A percentile compares a stretch with the other conserved stretches of the same genome.
Conservation (phyloP, 148 eudicot species). For the Fagopyrum homotropicum region DNA sequence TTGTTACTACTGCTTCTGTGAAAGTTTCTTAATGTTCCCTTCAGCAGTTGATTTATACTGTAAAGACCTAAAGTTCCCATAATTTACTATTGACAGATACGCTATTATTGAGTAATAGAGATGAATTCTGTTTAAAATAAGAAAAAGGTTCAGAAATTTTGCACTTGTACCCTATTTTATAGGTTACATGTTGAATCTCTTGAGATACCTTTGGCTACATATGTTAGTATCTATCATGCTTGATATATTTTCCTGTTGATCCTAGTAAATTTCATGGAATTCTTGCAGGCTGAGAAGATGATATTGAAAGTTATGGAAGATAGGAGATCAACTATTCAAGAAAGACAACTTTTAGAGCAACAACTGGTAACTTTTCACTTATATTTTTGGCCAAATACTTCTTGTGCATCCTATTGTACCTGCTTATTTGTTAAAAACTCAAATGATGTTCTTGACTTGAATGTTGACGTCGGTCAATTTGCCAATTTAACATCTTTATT, state of each 20-base stretch:
- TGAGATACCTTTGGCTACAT: not conserved
- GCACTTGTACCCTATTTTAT: not conserved
- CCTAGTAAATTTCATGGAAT: constrained; percentile 15
- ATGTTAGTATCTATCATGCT: not conserved
- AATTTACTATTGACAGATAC: not conserved
- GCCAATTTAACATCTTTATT: not conserved
- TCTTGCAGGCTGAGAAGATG: constrained; percentile 55
- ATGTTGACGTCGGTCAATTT: not conserved
- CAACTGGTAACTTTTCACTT: constrained; percentile 45
- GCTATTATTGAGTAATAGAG: not conserved
- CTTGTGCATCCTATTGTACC: not conserved
- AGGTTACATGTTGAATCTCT: not conserved
- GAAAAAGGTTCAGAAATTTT: not conserved
- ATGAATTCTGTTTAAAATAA: not conserved
- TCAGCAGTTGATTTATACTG: not conserved
- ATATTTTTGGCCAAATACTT: not conserved
- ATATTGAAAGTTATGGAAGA: constrained; percentile 61
- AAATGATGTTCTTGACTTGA: too few species aligned
- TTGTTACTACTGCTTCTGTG: not conserved
- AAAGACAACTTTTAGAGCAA: constrained; percentile 46
- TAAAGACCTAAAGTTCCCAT: not conserved
- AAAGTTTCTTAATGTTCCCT: not conserved
- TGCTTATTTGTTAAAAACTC: not conserved
- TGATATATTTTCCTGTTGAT: not conserved
- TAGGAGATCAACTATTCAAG: constrained; percentile 44